A percentile compares a stretch with the other conserved stretches of the same genome.
Evolutionary conservation across 202 grass and related monocot genomes (phyloP).

Genomic region (Cymbopogon flexuosus): DNA sequence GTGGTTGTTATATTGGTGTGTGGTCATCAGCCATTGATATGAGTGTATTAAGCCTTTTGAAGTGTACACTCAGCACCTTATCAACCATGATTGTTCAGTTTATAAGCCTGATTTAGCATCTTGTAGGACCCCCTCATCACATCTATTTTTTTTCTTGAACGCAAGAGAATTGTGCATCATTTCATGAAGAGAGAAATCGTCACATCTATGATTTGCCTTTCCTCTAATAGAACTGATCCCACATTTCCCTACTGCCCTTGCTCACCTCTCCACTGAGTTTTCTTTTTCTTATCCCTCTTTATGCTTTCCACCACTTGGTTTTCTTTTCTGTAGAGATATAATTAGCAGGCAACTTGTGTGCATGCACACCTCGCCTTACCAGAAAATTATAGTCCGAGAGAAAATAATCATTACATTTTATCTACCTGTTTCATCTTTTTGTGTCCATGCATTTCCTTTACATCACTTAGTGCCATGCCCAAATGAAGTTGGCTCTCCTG

Average conservation of each 20-base stretch:
- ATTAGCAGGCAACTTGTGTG: background rate
- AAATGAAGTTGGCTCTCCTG: background rate
- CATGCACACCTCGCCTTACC: background rate
- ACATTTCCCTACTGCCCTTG: background rate
- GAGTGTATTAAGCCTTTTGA: slow-evolving; percentile 3
- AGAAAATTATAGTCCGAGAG: background rate
- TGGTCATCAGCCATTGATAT: slow-evolving; percentile 19
- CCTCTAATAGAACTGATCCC: background rate
- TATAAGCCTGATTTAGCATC: slow-evolving; percentile 9
- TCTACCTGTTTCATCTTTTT: slow-evolving; percentile 13
- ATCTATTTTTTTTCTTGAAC: background rate
- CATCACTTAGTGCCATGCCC: slow-evolving; percentile 4
- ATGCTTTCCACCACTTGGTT: background rate
- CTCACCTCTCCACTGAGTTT: background rate
- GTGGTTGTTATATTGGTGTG: background rate
- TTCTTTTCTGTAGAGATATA: background rate
- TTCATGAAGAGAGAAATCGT: background rate
- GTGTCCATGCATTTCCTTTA: slow-evolving; percentile 2
- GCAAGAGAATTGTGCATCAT: background rate
- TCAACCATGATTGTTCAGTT: slow-evolving; percentile 1
- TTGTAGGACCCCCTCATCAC: background rate
- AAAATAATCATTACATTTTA: background rate
- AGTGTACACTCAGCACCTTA: background rate
- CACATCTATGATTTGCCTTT: background rate
- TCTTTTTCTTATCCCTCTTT: background rate